These are phyloP conservation scores for Aspergillus terreus DNA, from an alignment of 2,329 filamentous ascomycete species.

Conservation along the genomic window DNA sequence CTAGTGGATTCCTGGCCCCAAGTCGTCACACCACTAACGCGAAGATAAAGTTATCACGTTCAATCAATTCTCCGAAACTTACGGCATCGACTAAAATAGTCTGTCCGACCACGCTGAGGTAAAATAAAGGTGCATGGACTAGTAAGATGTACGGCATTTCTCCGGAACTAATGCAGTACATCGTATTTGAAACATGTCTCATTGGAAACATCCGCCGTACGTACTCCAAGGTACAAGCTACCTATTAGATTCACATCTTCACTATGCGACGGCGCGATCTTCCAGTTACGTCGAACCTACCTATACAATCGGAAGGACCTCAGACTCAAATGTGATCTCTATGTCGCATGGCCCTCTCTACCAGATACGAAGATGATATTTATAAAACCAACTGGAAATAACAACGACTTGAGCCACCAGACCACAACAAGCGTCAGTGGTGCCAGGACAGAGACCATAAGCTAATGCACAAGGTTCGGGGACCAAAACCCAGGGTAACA, in stretches of 20 bases:
- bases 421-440: constrained; percentile 7
- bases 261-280: not conserved
- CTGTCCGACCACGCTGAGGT: not conserved
- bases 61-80: not conserved
- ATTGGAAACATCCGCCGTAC: too few relatives aligned
- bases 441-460: constrained; percentile 11
- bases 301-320: too few relatives aligned
- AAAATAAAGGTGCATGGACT: not conserved
- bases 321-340: too few relatives aligned
- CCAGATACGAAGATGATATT: not conserved
- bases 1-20: constrained; percentile 1
- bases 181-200: not conserved
- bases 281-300: too few relatives aligned
- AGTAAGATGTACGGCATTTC: not conserved
- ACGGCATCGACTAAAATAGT: not conserved
- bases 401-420: constrained; percentile 13
- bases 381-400: not conserved
- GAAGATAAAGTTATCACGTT: not conserved
- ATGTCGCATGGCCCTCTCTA: too few relatives aligned
- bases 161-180: not conserved
- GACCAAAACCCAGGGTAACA: constrained; percentile 20
- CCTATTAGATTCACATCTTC: not conserved
- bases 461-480: constrained; percentile 20
- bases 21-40: constrained; percentile 1
- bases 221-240: too few relatives aligned